Evolutionary conservation across 2,329 filamentous ascomycete species (phyloP), one percentile per base, ranked within the genome.

Genomic region (Podosphaera aphanis): DNA sequence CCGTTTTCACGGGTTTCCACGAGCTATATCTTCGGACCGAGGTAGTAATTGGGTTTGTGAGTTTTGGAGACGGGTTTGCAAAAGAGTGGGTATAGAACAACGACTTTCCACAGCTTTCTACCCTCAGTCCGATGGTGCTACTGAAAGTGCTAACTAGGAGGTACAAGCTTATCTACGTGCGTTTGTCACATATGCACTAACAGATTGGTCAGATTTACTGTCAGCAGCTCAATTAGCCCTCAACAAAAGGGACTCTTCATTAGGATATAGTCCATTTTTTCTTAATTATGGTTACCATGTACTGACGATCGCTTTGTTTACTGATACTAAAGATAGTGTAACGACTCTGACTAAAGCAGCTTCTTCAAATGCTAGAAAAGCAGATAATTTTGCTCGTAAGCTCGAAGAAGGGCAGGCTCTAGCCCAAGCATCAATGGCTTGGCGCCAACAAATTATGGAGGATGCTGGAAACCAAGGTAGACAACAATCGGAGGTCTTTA

Each of bases 71-170:
- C 25, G 25, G 25, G 5, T 29, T 29, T 29, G 25, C 25, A 11
- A 29, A 29, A 29, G 25, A 29, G 25, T 29, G 25, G 7, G 5
- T 10, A 49, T 43, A 11, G 43, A 49, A 29, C 3, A 39, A 43
- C n/a, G 37, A 8, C 20, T 50, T 19, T 48, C 27, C 35, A 51
- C 44, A 20, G 20, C 27, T 15, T 49, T 51, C 31, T 21, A 49
- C 16, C 47, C 20, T 0, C 23, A 48, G 21, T 48, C n/a, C 15
- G 25, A 47, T 19, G n/a, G 38, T n/a, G 2, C 40, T 15, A 47
- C 5, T 23, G 37, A 47, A 40, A 16, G 33, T 8, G 11, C 33
- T 20, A 49, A 47, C 33, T 10, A 47, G 11, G 43, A 21, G 16
- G 10, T 49, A 10, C 20, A 49, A 25, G 2, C n/a, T 5, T 49